Conservation (phyloP, 768 basidiomycete species). For the Mrakia blollopis region DNA sequence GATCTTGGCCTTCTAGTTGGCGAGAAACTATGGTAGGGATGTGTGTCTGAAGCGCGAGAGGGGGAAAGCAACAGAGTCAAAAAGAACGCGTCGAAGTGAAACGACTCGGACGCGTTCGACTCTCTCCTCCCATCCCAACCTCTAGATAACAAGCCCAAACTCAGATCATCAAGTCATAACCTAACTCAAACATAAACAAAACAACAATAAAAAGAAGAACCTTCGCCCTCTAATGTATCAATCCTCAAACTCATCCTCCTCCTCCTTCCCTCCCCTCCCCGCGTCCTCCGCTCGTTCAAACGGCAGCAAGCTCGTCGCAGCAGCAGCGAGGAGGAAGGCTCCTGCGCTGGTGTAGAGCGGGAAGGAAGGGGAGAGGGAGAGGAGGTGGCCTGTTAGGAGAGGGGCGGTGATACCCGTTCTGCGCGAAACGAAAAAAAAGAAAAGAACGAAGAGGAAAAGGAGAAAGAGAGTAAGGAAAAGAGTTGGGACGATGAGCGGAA, state of each 20-base stretch:
- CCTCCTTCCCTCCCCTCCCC: not conserved
- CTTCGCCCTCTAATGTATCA: not conserved
- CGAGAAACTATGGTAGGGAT: too few species aligned
- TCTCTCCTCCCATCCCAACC: not conserved
- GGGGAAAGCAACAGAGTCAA: too few species aligned
- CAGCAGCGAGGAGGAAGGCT: constrained; percentile 60
- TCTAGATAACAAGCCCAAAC: not conserved
- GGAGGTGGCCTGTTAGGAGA: constrained; percentile 65
- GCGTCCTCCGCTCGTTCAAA: constrained; percentile 29
- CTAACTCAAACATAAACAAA: too few species aligned
- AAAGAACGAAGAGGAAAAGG: too few species aligned
- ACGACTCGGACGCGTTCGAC: not conserved
- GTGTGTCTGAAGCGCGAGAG: too few species aligned
- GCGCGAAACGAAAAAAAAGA: too few species aligned
- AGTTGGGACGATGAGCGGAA: constrained; percentile 20
- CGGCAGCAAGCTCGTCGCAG: constrained; percentile 52
- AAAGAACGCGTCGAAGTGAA: not conserved
- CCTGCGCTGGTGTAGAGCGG: constrained; percentile 72
- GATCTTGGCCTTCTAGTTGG: not conserved
- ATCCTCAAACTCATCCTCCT: not conserved
- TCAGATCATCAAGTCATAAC: too few species aligned
- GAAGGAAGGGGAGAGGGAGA: constrained; percentile 61
- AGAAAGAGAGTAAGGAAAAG: not conserved
- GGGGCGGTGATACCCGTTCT: constrained; percentile 89
- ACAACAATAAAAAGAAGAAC: not conserved